Evolutionary conservation across 2,329 filamentous ascomycete species (phyloP).

Genomic region (Emergomyces pasteurianus): DNA sequence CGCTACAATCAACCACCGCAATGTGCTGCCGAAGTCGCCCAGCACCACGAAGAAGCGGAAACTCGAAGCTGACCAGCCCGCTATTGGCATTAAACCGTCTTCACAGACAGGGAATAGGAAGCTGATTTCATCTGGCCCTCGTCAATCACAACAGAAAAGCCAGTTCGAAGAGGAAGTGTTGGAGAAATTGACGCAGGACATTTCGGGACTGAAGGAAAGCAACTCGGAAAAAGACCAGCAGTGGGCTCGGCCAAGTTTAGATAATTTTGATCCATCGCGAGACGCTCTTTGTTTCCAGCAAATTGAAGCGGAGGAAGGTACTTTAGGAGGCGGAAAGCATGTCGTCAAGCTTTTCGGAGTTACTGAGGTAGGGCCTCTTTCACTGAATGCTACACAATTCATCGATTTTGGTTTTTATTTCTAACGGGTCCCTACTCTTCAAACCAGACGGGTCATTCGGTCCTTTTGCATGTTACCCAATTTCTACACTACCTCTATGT

Average conservation of each 20-base stretch:
- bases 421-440: constrained; percentile 7
- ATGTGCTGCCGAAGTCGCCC: constrained; percentile 43
- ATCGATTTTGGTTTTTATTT: background rate
- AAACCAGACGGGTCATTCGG: constrained; percentile 61
- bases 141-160: constrained; percentile 61
- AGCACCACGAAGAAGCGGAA: constrained; percentile 67
- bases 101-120: constrained; percentile 52
- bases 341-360: constrained; percentile 91
- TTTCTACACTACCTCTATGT: constrained; percentile 96
- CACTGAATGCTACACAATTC: no score
- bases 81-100: constrained; percentile 45
- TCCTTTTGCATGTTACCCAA: constrained; percentile 85
- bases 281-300: constrained; percentile 82
- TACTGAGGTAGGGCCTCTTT: constrained; percentile 48
- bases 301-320: constrained; percentile 89
- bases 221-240: constrained; percentile 89
- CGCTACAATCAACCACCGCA: constrained; percentile 51
- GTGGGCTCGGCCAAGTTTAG: constrained; percentile 61
- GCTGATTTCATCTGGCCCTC: constrained; percentile 39
- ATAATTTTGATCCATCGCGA: constrained; percentile 48
- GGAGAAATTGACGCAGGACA: constrained; percentile 92
- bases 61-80: constrained; percentile 46
- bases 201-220: constrained; percentile 68
- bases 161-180: constrained; percentile 88
- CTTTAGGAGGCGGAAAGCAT: constrained; percentile 59